A percentile compares a stretch with the other conserved stretches of the same genome.
phyloP scores from a whole-genome alignment of 2,329 filamentous ascomycete genomes.

The Pezicula radicicola region DNA sequence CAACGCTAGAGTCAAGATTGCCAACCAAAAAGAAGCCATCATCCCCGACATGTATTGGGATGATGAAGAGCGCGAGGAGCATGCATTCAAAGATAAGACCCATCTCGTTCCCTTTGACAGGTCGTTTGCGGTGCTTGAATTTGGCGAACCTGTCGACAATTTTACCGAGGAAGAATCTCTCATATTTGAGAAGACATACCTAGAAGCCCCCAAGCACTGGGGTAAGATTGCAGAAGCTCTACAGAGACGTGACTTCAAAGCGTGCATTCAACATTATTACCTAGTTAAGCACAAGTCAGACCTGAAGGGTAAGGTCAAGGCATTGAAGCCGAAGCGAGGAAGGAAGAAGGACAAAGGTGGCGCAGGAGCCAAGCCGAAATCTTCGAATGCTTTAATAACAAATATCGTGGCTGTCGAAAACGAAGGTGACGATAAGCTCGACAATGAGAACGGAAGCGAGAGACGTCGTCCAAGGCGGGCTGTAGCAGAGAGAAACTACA shows the following conservation, averaged over 20 bases:
- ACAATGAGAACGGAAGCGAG: slow-evolving; percentile 54
- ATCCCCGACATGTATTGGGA: slow-evolving; percentile 70
- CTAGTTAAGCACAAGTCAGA: slow-evolving; percentile 72
- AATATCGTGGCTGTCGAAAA: slow-evolving; percentile 54
- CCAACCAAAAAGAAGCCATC: slow-evolving; percentile 72
- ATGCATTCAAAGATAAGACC: slow-evolving; percentile 62
- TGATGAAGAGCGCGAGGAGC: slow-evolving; percentile 54
- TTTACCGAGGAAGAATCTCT: slow-evolving; percentile 70
- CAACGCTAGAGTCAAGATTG: slow-evolving; percentile 65
- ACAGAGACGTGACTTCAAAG: slow-evolving; percentile 67
- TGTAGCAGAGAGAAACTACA: slow-evolving; percentile 28
- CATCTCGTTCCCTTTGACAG: slow-evolving; percentile 62
- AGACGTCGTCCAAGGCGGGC: slow-evolving; percentile 59
- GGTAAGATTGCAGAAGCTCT: slow-evolving; percentile 70
- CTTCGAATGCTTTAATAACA: slow-evolving; percentile 60
- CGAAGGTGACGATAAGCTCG: slow-evolving; percentile 23
- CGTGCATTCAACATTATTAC: slow-evolving; percentile 86
- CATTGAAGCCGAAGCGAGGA: slow-evolving; percentile 47
- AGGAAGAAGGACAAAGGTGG: slow-evolving; percentile 50
- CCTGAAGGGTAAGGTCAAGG: slow-evolving; percentile 73
- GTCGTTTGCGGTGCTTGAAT: slow-evolving; percentile 68
- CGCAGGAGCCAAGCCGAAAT: slow-evolving; percentile 49
- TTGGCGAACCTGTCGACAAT: slow-evolving; percentile 70
- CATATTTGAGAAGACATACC: slow-evolving; percentile 70
- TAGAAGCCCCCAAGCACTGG: slow-evolving; percentile 80